A percentile compares a stretch with the other conserved stretches of the same genome.
phyloP scores from a whole-genome alignment of 106 monocot genomes.

The Dendrobium officinale region DNA sequence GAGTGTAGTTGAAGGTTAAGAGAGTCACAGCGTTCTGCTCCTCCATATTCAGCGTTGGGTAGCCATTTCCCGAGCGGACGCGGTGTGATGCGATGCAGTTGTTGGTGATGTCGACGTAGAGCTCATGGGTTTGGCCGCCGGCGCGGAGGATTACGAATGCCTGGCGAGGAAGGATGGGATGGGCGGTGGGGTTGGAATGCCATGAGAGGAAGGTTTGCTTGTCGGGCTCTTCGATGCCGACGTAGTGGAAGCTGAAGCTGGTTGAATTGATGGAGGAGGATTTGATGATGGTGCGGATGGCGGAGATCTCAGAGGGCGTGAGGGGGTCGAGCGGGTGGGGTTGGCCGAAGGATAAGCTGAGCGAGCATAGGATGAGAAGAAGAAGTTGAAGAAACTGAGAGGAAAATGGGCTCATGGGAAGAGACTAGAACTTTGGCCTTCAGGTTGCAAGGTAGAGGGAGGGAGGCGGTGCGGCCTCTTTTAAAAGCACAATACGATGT shows the following conservation, averaged over 20 bases:
- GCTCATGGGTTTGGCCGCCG: constrained; percentile 27
- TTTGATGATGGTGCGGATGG: constrained; percentile 19
- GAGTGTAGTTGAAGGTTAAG: constrained; percentile 45
- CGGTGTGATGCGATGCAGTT: constrained; percentile 18
- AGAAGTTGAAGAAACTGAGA: not conserved
- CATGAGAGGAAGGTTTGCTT: constrained; percentile 36
- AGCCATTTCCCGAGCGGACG: constrained; percentile 35
- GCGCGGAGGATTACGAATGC: constrained; percentile 48
- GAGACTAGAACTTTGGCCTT: too few relatives aligned
- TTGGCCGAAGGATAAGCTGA: not conserved
- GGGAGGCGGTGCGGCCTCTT: too few relatives aligned
- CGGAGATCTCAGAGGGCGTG: constrained; percentile 35
- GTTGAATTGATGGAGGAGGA: constrained; percentile 12
- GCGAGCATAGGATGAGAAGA: constrained; percentile 2
- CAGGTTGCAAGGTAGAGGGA: too few relatives aligned
- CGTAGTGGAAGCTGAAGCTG: constrained; percentile 52
- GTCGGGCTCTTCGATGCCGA: constrained; percentile 69
- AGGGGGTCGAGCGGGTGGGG: constrained; percentile 51
- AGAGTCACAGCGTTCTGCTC: constrained; percentile 32
- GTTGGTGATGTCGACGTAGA: constrained; percentile 30
- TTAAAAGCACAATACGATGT: too few relatives aligned
- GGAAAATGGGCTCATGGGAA: not conserved
- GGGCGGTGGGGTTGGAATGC: not conserved
- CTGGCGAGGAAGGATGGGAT: constrained; percentile 18
- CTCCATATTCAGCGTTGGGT: constrained; percentile 38